Conservation (phyloP, 1,139 yeast species). For the Hemisphaericaspora xylofermentans region DNA sequence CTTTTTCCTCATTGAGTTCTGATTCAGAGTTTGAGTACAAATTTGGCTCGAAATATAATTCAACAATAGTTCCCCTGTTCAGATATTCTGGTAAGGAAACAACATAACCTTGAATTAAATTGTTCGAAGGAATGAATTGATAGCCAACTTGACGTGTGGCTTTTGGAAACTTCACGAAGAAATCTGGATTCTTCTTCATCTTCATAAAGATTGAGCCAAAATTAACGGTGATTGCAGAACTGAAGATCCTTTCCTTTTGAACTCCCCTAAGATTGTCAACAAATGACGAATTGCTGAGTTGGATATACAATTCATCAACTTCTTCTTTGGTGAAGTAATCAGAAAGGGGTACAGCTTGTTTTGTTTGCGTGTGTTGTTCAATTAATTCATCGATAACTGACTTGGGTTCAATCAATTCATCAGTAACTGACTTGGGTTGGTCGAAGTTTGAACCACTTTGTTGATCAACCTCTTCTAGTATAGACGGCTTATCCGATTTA, state of each 20-base stretch:
- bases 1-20: conserved; percentile 15
- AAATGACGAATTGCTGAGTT: conserved; percentile 16
- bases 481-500: neutral
- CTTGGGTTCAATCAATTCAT: neutral
- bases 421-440: too few relatives aligned
- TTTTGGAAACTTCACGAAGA: conserved; percentile 6
- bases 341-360: neutral
- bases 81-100: conserved; percentile 29
- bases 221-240: conserved; percentile 36
- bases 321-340: conserved; percentile 10
- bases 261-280: conserved; percentile 15
- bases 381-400: neutral
- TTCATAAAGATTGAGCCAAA: conserved; percentile 38
- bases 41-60: conserved; percentile 51
- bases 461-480: too few relatives aligned
- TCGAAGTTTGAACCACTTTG: too few relatives aligned
- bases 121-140: conserved; percentile 43
- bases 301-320: conserved; percentile 16
- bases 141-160: conserved; percentile 15
- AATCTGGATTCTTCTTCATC: conserved; percentile 6
- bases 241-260: conserved; percentile 10
- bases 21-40: conserved; percentile 28
- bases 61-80: conserved; percentile 16
- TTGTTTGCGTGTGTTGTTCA: neutral
- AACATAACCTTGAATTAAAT: conserved; percentile 39